Conservation (phyloP, 1,284 basidiomycete species). For the Laetiporus sulphureus region DNA sequence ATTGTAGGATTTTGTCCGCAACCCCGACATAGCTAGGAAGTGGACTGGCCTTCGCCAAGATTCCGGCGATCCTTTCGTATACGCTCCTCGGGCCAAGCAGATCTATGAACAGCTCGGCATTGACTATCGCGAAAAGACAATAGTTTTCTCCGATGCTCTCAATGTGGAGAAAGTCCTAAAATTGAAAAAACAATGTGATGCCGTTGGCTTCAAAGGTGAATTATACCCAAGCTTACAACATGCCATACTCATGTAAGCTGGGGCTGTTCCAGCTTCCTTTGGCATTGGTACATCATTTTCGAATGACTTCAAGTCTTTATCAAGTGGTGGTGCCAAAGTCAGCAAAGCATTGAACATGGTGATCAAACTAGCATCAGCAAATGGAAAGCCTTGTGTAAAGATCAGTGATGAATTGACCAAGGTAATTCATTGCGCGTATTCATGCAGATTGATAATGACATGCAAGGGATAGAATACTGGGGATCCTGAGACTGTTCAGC, state of each 20-base stretch:
- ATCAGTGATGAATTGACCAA: slow-evolving; percentile 88
- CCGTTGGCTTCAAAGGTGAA: slow-evolving; percentile 69
- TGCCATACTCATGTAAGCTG: not conserved
- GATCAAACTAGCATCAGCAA: slow-evolving; percentile 79
- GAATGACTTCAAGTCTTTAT: slow-evolving; percentile 72
- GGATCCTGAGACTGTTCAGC: slow-evolving; percentile 32
- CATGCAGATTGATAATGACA: too few species aligned
- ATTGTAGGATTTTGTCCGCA: slow-evolving; percentile 50
- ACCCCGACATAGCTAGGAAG: slow-evolving; percentile 53
- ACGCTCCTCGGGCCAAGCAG: slow-evolving; percentile 65
- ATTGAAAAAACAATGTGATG: slow-evolving; percentile 67
- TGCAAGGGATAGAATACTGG: slow-evolving; percentile 42
- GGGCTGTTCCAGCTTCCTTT: slow-evolving; percentile 51
- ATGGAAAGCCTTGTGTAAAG: slow-evolving; percentile 78
- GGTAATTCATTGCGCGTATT: slow-evolving; percentile 34
- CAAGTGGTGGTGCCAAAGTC: slow-evolving; percentile 51
- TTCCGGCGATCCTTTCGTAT: slow-evolving; percentile 80
- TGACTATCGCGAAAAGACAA: slow-evolving; percentile 56
- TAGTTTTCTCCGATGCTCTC: slow-evolving; percentile 82
- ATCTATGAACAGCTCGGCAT: slow-evolving; percentile 65
- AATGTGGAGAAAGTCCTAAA: slow-evolving; percentile 65
- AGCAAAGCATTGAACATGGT: slow-evolving; percentile 90
- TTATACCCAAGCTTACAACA: slow-evolving; percentile 1
- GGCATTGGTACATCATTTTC: slow-evolving; percentile 91
- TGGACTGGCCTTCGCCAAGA: slow-evolving; percentile 91